Percentiles rank a stretch among this genome's conserved stretches.
These are phyloP conservation scores for Paspalum notatum DNA, from an alignment of 176 grass and related monocot species.

Conservation along the genomic window DNA sequence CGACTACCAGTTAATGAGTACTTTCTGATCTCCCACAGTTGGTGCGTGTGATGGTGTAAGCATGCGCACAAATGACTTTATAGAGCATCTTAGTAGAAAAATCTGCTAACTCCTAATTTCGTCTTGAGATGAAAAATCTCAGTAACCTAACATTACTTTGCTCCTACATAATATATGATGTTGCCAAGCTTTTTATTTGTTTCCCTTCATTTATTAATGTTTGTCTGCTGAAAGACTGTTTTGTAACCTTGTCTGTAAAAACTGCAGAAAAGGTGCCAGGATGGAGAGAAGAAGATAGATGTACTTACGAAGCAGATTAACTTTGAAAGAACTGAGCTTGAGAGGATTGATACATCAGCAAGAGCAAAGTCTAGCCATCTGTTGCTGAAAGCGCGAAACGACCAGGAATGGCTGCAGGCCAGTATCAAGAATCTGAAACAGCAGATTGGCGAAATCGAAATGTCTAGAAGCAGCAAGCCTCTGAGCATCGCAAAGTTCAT, in stretches of 20 bases:
- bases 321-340: slow-evolving; percentile 46
- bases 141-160: background rate
- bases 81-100: background rate
- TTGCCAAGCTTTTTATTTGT: slow-evolving; percentile 3
- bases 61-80: background rate
- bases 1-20: background rate
- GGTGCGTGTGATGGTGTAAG: no score
- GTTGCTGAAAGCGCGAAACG: slow-evolving; percentile 48
- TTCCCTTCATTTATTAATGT: background rate
- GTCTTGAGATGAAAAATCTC: slow-evolving; percentile 5
- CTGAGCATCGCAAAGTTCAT: slow-evolving; percentile 23
- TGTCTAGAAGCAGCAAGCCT: slow-evolving; percentile 17
- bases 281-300: slow-evolving; percentile 47
- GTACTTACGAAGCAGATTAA: slow-evolving; percentile 33
- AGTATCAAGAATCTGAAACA: slow-evolving; percentile 42
- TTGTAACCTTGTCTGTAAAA: slow-evolving; percentile 5
- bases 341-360: slow-evolving; percentile 39
- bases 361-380: slow-evolving; percentile 42
- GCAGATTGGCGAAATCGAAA: slow-evolving; percentile 38
- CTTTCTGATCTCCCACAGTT: no score
- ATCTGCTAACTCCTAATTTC: background rate
- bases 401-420: slow-evolving; percentile 44
- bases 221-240: background rate
- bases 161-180: background rate
- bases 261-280: slow-evolving; percentile 43